A percentile compares a stretch with the other conserved stretches of the same genome.
Conservation (phyloP, 1,284 basidiomycete species). For the Pseudozyma tsukubaensis region DNA sequence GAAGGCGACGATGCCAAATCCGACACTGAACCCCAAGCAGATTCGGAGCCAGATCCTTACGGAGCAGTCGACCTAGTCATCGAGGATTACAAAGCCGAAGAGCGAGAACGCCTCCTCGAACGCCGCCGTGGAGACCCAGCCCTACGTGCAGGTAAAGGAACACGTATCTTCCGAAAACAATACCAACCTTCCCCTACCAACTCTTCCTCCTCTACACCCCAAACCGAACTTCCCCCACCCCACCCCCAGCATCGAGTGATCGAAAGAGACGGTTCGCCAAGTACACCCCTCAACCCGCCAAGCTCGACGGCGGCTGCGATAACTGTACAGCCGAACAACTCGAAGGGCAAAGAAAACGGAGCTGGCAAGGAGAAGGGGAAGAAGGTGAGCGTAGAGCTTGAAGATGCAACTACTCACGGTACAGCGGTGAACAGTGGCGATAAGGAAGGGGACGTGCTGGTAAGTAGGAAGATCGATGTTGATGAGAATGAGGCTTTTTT, state of each 20-base stretch:
- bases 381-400: conserved; percentile 14
- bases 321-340: conserved; percentile 8
- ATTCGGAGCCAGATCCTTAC: conserved; percentile 33
- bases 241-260: neutral
- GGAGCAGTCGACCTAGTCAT: conserved; percentile 58
- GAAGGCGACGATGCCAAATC: neutral
- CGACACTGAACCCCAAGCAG: neutral
- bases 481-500: conserved; percentile 28
- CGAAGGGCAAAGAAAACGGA: neutral
- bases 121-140: conserved; percentile 58
- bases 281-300: conserved; percentile 32
- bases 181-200: conserved; percentile 40
- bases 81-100: conserved; percentile 58
- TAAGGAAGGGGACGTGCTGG: conserved; percentile 6
- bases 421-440: conserved; percentile 3
- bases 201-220: conserved; percentile 21
- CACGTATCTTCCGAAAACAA: conserved; percentile 56
- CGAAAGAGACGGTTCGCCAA: conserved; percentile 16
- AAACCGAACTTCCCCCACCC: conserved; percentile 2
- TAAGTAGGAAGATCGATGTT: conserved; percentile 31
- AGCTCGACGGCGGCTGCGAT: conserved; percentile 22
- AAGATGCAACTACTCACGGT: conserved; percentile 7
- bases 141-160: conserved; percentile 47
- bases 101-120: conserved; percentile 54
- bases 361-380: neutral